Evolutionary conservation across 2,329 filamentous ascomycete species (phyloP), one percentile per base, ranked within the genome.

Genomic region (Colletotrichum nymphaeae): DNA sequence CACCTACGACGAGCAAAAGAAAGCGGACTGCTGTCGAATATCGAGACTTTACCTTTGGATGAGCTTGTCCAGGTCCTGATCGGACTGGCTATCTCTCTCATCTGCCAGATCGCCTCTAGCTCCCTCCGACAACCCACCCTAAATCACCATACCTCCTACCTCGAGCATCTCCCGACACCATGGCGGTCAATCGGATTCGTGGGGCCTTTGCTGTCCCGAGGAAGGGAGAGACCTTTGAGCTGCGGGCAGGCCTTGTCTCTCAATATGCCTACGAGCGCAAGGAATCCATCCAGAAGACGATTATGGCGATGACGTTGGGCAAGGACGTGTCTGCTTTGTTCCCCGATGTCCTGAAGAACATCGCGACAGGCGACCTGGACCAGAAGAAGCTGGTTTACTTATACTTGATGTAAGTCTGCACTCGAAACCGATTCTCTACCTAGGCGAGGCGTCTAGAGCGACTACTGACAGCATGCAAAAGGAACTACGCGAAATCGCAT

Each of bases 371-470:
- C 58, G 97, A 99, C 80, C 86, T 99, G 75, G 97, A 99, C 83
- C 97, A 99, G 88, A 99, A 99, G 91, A 99, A 99, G 88, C 93
- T 99, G 77, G 97, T 99, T 22, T 99, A 99, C 81, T 88, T 99
- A 60, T 99, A 99, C 82, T 88, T 99, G 74, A 99, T 99, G 97
- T 97, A 84, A 78, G 91, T 83, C 19, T 28, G n/a, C 52, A 69
- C 49, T 53, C 28, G 58, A 76, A 57, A 67, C 71, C 52, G 56
- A 28, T 49, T 5, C 19, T 28, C 42, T 28, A 14, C 56, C 42
- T 12, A n/a, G 28, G 12, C 26, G 46, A n/a, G 42, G n/a, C 8
- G 8, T 14, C 30, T 14, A 35, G 32, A 24, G 28, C 52, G 63
- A 35, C 37, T 52, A 71, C 77, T 83, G 59, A 82, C 63, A 24